Conservation (phyloP, 371 early-diverging fungal genomes). For the Mucor racemosus region DNA sequence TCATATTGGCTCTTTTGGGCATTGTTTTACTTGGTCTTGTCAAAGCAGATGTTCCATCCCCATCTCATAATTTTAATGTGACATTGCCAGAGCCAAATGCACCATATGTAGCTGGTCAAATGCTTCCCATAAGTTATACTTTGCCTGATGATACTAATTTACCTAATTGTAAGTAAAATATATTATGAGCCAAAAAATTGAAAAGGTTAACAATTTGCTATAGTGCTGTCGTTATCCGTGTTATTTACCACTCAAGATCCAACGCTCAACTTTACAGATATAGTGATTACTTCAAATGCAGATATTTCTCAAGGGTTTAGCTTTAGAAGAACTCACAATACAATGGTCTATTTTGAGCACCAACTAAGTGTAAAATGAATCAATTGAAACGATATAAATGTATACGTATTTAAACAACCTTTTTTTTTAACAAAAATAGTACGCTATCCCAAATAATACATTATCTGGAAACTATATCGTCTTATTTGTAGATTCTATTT, state of each 20-base stretch:
- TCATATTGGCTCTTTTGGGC: not conserved
- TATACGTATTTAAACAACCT: not conserved
- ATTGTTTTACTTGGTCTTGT: constrained; percentile 5
- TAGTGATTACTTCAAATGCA: constrained; percentile 34
- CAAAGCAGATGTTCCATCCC: constrained; percentile 24
- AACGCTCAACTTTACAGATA: constrained; percentile 26
- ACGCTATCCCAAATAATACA: constrained; percentile 36
- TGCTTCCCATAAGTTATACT: constrained; percentile 44
- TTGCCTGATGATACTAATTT: constrained; percentile 29
- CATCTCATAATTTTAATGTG: constrained; percentile 40
- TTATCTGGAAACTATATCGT: constrained; percentile 44
- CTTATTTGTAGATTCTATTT: constrained; percentile 37
- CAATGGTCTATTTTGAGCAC: constrained; percentile 38
- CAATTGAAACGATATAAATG: not conserved
- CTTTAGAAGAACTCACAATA: constrained; percentile 30
- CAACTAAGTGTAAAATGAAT: constrained; percentile 31
- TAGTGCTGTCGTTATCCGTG: constrained; percentile 37
- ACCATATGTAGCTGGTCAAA: constrained; percentile 49
- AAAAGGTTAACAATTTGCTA: not conserved
- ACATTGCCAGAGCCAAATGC: constrained; percentile 42
- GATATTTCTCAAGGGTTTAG: constrained; percentile 43
- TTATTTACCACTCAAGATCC: constrained; percentile 32
- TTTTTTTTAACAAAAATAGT: constrained; percentile 13
- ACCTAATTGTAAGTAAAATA: constrained; percentile 14
- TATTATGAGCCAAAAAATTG: not conserved